Evolutionary conservation across 192 early-diverging fungal species (phyloP), one percentile per base, ranked within the genome.

Genomic region (Funneliformis mosseae): DNA sequence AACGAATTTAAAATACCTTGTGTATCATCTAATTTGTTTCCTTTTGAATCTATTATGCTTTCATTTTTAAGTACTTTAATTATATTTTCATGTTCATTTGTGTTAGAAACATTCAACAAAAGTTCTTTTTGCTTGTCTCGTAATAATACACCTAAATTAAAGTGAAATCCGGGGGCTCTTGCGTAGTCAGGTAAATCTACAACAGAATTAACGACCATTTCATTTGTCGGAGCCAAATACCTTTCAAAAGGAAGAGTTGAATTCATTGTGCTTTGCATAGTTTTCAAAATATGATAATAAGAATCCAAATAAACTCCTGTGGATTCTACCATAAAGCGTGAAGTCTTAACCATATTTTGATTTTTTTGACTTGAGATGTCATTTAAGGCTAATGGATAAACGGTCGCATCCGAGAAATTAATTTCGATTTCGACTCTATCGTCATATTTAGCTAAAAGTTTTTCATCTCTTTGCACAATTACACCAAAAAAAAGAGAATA

Each of bases 11-110:
- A 70, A 21, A 46, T 72, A 73, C 71, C 71, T 79, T 92, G 91
- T 5, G 84, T 86, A 11, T 83, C 83, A 66, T 92, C 91, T 12
- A 92, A 74, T 0, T 71, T 74, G 33, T 33, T 33, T 33, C 33
- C 33, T 33, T 33, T 33, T 33, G 33, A 33, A 33, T 33, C 33
- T 33, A 33, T 33, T 3, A 33, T 33, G 46, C 85, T 83, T 23
- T 76, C 10, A 0, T 12, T 5, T 38, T 74, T 62, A 16, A 89
- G 74, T 3, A 38, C 38, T 11, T 38, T 1, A 14, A 80, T 59
- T 1, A 78, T 68, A 7, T 23, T 5, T 18, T 70, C 21, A 21
- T 68, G 60, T 16, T 78, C 81, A 1, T 38, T 3, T 16, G 6
- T n/a, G 16, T 82, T 74, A 12, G 2, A 8, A 5, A 76, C 83